Base-by-base conservation (phyloP, 352 stramenopile species). In the Pythium rishiriense region DNA sequence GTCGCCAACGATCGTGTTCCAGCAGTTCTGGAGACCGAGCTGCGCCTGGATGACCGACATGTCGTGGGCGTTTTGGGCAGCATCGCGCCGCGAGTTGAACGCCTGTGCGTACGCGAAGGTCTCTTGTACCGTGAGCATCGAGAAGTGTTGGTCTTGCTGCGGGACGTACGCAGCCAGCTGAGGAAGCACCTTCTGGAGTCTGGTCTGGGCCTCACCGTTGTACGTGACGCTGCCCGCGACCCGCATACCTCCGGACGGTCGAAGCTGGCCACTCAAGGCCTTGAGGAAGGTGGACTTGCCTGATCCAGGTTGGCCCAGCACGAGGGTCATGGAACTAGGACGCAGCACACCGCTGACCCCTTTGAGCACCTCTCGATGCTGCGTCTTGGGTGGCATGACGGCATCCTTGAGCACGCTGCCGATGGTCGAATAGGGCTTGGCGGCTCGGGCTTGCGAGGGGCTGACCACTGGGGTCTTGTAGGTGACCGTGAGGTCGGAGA, bases 1-100 rank as follows among this genome's bases (percentile, higher is more conserved):
- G 57, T 91, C 64, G 24, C 84, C 84, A 1, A 93, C 73, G 25
- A 88, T 78, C 4, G 84, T 93, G 37, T 89, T 74, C 1, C 83
- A 93, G 9, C 97, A 83, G 26, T 73, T 70, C 9, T 76, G 53
- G 21, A 94, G 66, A 4, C 84, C 83, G 17, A 87, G 67, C 31
- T 75, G 55, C 31, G 31, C 31, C 21, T 80, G 65, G 8, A 75
- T 55, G 24, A 90, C 74, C 19, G 72, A 72, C 21, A 47, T 45
- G 31, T 67, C 29, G 8, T 64, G 53, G 15, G 79, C 57, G 24
- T 70, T 49, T n/a, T 47, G 54, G 11, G 75, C 67, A n/a, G n/a
- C n/a, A n/a, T n/a, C n/a, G 17, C 85, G 85, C 64, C 72, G 31
- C 31, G 31, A 35, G 31, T 35, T 35, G 31, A 35, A 87, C 26